Percentiles rank a stretch among this genome's conserved stretches.
Conservation (phyloP, 75 land plant genomes). For the Azolla pinnata region DNA sequence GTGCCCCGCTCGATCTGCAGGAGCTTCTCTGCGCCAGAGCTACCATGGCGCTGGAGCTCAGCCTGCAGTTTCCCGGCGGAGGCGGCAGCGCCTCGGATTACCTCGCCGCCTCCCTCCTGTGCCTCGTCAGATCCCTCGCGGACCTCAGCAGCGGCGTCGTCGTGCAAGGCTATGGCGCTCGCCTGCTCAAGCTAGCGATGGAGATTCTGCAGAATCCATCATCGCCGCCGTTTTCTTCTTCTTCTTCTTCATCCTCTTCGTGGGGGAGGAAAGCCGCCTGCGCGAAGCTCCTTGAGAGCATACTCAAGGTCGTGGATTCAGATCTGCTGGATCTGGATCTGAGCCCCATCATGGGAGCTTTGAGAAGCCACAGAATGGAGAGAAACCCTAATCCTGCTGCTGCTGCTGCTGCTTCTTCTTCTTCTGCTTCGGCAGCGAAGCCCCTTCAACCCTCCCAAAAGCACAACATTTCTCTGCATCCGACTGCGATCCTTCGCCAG, state of each 20-base stretch:
- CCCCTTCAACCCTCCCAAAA: too few relatives aligned
- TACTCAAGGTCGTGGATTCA: not conserved
- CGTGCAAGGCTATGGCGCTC: constrained; percentile 1
- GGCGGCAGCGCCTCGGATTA: too few relatives aligned
- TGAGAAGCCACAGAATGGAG: too few relatives aligned
- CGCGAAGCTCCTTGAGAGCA: constrained; percentile 1
- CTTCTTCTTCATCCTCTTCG: not conserved
- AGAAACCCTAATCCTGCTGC: too few relatives aligned
- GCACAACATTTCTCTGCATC: too few relatives aligned
- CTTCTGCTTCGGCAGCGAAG: too few relatives aligned
- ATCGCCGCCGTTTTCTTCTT: too few relatives aligned
- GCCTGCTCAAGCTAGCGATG: not conserved
- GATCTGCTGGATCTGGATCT: constrained; percentile 2
- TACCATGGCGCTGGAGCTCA: not conserved
- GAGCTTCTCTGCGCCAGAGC: not conserved
- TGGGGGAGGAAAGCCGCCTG: not conserved
- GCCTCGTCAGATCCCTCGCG: not conserved
- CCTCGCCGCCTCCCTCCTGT: too few relatives aligned
- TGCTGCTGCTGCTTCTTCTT: too few relatives aligned
- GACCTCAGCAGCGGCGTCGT: not conserved
- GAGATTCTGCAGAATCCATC: constrained; percentile 1
- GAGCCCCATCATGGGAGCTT: not conserved
- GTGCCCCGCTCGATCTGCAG: constrained; percentile 32
- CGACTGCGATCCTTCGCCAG: too few relatives aligned
- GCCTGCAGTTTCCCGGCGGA: too few relatives aligned